Evolutionary conservation across 495 filamentous ascomycete species (phyloP).

Genomic region (Chlorociboria aeruginascens): DNA sequence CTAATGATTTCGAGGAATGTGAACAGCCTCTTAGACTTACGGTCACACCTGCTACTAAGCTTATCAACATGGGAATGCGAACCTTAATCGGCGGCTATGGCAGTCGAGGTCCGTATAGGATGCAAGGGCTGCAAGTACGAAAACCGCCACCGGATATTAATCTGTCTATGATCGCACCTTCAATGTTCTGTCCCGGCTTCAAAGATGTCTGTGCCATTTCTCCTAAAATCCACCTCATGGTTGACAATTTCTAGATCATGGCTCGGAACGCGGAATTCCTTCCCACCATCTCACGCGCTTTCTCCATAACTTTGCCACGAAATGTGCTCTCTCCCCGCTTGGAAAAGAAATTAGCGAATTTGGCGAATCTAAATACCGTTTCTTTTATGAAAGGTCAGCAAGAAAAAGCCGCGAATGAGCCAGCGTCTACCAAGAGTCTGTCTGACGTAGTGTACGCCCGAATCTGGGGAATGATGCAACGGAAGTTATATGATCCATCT

Average conservation of each 20-base stretch:
- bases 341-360: slow-evolving; percentile 3
- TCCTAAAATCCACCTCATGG: neutral
- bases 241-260: slow-evolving; percentile 1
- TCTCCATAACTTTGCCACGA: slow-evolving; percentile 3
- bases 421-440: neutral
- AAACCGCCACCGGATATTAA: neutral
- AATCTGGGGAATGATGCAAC: slow-evolving; percentile 17
- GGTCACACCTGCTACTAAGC: neutral
- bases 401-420: too few species aligned
- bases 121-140: neutral
- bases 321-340: slow-evolving; percentile 7
- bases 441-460: slow-evolving; percentile 2
- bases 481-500: slow-evolving; percentile 6
- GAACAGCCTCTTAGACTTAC: neutral
- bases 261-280: slow-evolving; percentile 11
- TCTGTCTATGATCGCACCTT: neutral
- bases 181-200: slow-evolving; percentile 11
- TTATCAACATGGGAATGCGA: neutral
- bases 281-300: slow-evolving; percentile 6
- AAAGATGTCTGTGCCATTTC: slow-evolving; percentile 1
- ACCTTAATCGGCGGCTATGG: neutral
- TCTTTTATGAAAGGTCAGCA: neutral
- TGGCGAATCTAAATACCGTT: neutral
- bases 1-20: neutral
- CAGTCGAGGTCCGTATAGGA: neutral